Base-by-base conservation (phyloP, 768 basidiomycete genomes). In the Naganishia friedmannii region DNA sequence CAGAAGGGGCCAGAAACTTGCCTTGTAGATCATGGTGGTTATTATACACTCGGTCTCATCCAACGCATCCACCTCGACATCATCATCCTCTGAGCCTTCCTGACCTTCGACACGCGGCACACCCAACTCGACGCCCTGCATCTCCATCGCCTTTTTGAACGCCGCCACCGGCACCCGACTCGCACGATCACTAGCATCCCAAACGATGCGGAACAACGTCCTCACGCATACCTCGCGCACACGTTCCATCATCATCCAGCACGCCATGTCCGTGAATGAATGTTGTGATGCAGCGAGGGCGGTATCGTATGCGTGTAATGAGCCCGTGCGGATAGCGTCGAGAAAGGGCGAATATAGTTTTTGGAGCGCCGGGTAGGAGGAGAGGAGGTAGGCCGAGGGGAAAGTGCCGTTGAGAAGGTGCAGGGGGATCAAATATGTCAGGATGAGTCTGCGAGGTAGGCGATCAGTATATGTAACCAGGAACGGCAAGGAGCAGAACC, bases 11-110 rank as follows among this genome's bases (percentile, higher is more conserved):
- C 29, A 28, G 12, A 26, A 23, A 73, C 81, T 73, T 68, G 83
- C 83, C 76, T 89, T 91, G 83, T 89, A 93, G 53, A 98, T 90
- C 91, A 95, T 90, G 78, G 94, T 94, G 32, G 93, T 93, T 9
- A 96, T 87, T 65, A 93, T 86, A 80, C 93, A 96, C 80, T 97
- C 93, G 1, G 91, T 91, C 80, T 95, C 93, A 45, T 63, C 60
- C 39, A 63, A 23, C 60, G 60, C 60, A 45, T 63, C 60, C 39
- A 63, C 60, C 34, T 58, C 57, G 3, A n/a, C 37, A 4, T 28
- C 42, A 17, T 26, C 28, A 26, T 42, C n/a, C n/a, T n/a, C 60
- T 28, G 26, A 42, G 9, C 19, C 60, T 23, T 45, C 60, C 60
- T 45, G 31, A 39, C 37, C 60, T 3, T 45, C 23, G 73, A 90